phyloP scores from a whole-genome alignment of 73 alveolate species.

The Paramecium pentaurelia region DNA sequence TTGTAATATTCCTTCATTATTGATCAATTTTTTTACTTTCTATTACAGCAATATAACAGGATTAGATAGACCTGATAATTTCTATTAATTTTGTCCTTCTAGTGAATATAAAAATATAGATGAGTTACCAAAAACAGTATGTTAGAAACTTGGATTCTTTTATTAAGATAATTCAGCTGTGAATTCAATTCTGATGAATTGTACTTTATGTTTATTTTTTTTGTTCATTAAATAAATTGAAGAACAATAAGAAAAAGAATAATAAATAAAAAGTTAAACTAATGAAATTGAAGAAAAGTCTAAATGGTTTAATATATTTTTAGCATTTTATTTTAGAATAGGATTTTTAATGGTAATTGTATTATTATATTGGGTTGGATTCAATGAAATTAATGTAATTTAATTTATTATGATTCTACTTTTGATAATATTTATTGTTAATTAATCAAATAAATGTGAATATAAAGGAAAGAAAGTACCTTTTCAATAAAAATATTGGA shows the following conservation, averaged over 20 bases:
- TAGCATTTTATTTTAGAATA: not conserved
- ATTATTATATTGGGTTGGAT: conserved; percentile 30
- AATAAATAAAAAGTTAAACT: not conserved
- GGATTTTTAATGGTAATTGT: not conserved
- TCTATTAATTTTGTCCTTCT: not conserved
- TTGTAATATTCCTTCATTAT: not conserved
- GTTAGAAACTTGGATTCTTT: conserved; percentile 36
- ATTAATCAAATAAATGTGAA: not conserved
- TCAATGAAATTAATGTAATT: not conserved
- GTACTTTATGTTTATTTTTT: not conserved
- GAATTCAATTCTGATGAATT: not conserved
- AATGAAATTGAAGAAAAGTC: not conserved
- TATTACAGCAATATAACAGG: conserved; percentile 4
- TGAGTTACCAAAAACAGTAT: not conserved
- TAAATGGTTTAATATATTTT: not conserved
- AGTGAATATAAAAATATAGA: not conserved
- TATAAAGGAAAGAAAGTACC: not conserved
- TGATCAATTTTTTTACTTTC: conserved; percentile 1
- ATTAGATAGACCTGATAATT: not conserved
- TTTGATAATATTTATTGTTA: conserved; percentile 1
- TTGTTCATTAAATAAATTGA: not conserved
- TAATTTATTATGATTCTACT: not conserved
- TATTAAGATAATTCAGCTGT: not conserved
- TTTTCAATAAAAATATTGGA: conserved; percentile 15
- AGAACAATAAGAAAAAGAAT: not conserved